These are phyloP conservation scores for Cryptosporidium muris DNA, from an alignment of 169 alveolate genomes.

Conservation along the genomic window DNA sequence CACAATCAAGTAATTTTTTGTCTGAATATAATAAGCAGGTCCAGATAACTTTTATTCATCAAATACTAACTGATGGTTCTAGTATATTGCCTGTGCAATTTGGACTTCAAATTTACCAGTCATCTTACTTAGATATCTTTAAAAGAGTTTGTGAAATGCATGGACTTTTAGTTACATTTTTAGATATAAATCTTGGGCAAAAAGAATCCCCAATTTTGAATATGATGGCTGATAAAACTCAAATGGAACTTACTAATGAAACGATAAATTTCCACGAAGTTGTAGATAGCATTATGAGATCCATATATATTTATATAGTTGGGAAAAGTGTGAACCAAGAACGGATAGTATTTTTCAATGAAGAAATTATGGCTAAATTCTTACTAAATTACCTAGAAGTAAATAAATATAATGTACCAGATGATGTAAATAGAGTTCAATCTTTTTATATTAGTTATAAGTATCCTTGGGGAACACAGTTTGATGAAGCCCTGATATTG, in stretches of 20 bases:
- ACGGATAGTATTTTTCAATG: conserved; percentile 38
- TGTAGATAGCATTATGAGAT: too few relatives aligned
- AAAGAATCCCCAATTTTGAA: conserved; percentile 29
- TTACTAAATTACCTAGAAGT: conserved; percentile 8
- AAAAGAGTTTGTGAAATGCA: conserved; percentile 65
- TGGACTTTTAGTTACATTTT: conserved; percentile 36
- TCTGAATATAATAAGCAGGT: conserved; percentile 1
- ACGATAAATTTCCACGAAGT: conserved; percentile 28
- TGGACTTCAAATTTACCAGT: conserved; percentile 47
- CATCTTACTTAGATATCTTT: conserved; percentile 22
- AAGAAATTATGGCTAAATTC: conserved; percentile 40
- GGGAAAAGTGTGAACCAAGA: background rate
- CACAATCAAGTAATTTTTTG: background rate
- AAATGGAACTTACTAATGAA: conserved; percentile 29
- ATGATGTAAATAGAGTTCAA: conserved; percentile 20
- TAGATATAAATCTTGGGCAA: background rate
- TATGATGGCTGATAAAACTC: conserved; percentile 1
- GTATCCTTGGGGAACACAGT: conserved; percentile 59
- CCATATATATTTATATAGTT: too few relatives aligned
- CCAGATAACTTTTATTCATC: conserved; percentile 41
- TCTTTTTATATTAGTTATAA: conserved; percentile 14
- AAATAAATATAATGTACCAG: conserved; percentile 5
- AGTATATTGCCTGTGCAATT: conserved; percentile 37
- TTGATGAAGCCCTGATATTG: background rate
- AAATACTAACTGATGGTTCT: conserved; percentile 42